phyloP scores from a whole-genome alignment of 2,329 filamentous ascomycete genomes.

The Fusarium globosum region DNA sequence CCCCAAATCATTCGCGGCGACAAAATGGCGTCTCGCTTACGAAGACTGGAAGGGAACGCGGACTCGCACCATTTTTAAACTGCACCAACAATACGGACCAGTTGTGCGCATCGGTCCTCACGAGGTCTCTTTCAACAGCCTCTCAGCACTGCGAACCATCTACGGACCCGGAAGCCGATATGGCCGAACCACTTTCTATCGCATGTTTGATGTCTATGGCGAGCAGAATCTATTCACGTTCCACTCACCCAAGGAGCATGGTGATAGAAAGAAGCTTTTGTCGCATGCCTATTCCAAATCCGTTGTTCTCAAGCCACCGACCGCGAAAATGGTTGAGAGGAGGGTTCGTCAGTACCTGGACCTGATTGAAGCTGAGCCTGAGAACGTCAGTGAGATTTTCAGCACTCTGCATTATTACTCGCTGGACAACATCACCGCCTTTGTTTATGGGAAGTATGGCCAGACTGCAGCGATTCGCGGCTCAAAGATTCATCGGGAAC shows the following conservation, averaged over 20 bases:
- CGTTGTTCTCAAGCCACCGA: conserved; percentile 45
- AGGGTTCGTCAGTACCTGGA: conserved; percentile 29
- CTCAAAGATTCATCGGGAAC: conserved; percentile 4
- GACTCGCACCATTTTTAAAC: conserved; percentile 53
- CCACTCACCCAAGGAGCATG: conserved; percentile 54
- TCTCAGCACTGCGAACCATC: conserved; percentile 61
- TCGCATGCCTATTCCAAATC: conserved; percentile 65
- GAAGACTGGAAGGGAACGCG: conserved; percentile 58
- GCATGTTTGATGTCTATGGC: conserved; percentile 66
- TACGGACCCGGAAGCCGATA: conserved; percentile 65
- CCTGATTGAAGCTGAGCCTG: conserved; percentile 15
- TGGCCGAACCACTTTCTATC: conserved; percentile 62
- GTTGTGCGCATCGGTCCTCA: conserved; percentile 60
- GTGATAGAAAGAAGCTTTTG: conserved; percentile 62
- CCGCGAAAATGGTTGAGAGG: conserved; percentile 29
- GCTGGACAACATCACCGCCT: conserved; percentile 28
- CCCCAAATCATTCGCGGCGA: conserved; percentile 54
- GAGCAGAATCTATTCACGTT: conserved; percentile 65
- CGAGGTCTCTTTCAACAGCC: conserved; percentile 56
- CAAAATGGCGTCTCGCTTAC: conserved; percentile 58
- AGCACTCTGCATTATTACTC: conserved; percentile 34
- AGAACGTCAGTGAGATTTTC: conserved; percentile 30
- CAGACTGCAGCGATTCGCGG: conserved; percentile 26
- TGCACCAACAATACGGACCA: conserved; percentile 59
- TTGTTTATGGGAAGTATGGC: conserved; percentile 32